Percentiles rank a stretch among this genome's conserved stretches.
phyloP scores from a whole-genome alignment of 768 basidiomycete species.

The Cystofilobasidium bisporidii region DNA sequence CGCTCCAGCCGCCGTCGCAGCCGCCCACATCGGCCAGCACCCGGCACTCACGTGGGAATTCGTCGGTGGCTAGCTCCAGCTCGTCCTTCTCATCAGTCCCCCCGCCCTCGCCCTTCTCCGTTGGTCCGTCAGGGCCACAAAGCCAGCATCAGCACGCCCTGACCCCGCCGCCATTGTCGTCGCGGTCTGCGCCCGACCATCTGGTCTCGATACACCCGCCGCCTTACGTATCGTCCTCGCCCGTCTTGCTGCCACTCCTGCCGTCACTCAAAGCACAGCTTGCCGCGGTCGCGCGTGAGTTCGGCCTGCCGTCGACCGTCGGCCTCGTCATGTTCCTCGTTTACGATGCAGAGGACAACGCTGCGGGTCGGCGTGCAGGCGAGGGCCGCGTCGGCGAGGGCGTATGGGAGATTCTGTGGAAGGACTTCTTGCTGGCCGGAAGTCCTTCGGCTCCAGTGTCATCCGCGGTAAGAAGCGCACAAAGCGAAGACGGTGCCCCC shows the following conservation, averaged over 20 bases:
- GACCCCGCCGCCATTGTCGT: background rate
- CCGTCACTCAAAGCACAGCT: background rate
- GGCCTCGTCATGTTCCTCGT: background rate
- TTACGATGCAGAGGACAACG: no score
- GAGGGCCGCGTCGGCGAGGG: background rate
- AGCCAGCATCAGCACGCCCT: background rate
- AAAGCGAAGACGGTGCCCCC: background rate
- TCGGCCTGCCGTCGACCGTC: background rate
- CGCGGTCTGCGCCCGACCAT: background rate
- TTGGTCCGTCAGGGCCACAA: background rate
- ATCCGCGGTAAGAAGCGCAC: background rate
- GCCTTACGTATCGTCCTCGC: background rate
- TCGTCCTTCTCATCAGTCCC: background rate
- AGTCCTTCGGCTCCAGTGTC: background rate
- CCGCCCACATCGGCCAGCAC: background rate
- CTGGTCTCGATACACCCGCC: background rate
- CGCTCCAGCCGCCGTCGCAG: background rate
- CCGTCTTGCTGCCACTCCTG: background rate
- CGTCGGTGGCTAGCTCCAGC: background rate
- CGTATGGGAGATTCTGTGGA: conserved; percentile 1
- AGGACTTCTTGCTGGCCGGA: background rate
- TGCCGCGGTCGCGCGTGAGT: background rate
- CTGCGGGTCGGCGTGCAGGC: background rate
- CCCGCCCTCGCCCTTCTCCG: background rate
- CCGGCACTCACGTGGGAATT: background rate